phyloP scores from a whole-genome alignment of 805 yeast genomes.

The Candida takata region DNA sequence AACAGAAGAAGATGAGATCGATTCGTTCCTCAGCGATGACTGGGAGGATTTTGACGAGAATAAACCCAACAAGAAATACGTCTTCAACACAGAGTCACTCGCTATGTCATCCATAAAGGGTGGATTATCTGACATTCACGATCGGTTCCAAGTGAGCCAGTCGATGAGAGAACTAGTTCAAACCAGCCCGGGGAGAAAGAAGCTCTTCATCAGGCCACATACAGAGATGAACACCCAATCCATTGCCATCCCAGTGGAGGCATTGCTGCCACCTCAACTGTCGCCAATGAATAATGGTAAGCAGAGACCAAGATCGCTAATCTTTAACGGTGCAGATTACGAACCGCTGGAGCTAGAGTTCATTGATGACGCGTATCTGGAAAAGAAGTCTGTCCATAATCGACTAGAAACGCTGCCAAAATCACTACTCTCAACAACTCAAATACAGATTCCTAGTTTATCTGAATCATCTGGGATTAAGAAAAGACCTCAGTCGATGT shows the following conservation, averaged over 20 bases:
- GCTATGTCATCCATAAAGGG: slow-evolving; percentile 1
- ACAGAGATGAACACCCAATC: slow-evolving; percentile 28
- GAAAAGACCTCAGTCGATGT: neutral
- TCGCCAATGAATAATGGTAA: slow-evolving; percentile 28
- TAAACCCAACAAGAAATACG: neutral
- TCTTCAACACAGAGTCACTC: slow-evolving; percentile 10
- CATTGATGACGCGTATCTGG: slow-evolving; percentile 6
- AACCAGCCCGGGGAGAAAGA: slow-evolving; percentile 15
- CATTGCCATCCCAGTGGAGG: slow-evolving; percentile 32
- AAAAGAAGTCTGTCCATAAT: slow-evolving; percentile 2
- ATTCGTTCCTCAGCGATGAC: slow-evolving; percentile 11
- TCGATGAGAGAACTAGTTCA: slow-evolving; percentile 17
- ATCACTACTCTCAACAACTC: neutral
- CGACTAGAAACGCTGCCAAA: neutral
- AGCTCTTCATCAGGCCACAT: slow-evolving; percentile 28
- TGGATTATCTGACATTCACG: slow-evolving; percentile 2
- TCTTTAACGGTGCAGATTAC: slow-evolving; percentile 32
- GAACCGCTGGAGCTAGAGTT: slow-evolving; percentile 20
- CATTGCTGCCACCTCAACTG: slow-evolving; percentile 30
- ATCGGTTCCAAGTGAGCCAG: slow-evolving; percentile 12
- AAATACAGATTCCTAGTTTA: slow-evolving; percentile 2
- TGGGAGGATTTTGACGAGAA: slow-evolving; percentile 10
- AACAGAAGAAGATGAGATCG: slow-evolving; percentile 8
- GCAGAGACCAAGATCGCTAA: slow-evolving; percentile 23
- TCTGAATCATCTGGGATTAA: neutral